Evolutionary conservation across 768 basidiomycete genomes (phyloP), one percentile per base, ranked within the genome.

Genomic region (Suillus americanus): DNA sequence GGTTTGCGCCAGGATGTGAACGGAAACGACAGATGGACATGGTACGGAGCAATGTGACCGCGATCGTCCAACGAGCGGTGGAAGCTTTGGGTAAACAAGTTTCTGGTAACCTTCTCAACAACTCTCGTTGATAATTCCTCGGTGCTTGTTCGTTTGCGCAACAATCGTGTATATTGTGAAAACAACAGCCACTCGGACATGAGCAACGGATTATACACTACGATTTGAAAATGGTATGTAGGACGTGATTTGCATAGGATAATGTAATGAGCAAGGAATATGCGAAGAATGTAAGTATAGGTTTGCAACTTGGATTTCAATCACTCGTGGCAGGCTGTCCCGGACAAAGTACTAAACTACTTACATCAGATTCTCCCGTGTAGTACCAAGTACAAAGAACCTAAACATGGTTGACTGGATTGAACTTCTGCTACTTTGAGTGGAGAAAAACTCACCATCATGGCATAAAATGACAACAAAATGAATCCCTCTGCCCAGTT

Each of bases 401-500:
- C 88, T 89, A 64, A 18, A 60, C 30, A 60, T 2, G 3, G n/a
- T 28, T 25, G 9, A 7, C 6, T 35, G 62, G 20, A 62, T 48
- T 41, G 23, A 25, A 20, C 28, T 28, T 41, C 28, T 51, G n/a
- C 20, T 28, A 62, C 25, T 64, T 35, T n/a, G 48, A 18, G 56
- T 33, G 48, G 10, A 56, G 12, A 33, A 41, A 23, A 14, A 75
- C 82, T 65, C 50, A 83, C 89, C 62, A 88, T 87, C 83, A 91
- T 88, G 59, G 81, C 55, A 71, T 91, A 91, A 73, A 90, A 89
- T 33, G 84, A 71, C 33, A 91, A 78, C 82, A 92, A 83, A 23
- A 86, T 82, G 51, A 81, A 79, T 18, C 91, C 89, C 76, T 91
- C 90, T 1, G 83, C 85, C 89, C 90, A 92, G 69, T 92, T 92